phyloP scores from a whole-genome alignment of 345 rosid genomes.

The Arabidopsis thaliana region DNA sequence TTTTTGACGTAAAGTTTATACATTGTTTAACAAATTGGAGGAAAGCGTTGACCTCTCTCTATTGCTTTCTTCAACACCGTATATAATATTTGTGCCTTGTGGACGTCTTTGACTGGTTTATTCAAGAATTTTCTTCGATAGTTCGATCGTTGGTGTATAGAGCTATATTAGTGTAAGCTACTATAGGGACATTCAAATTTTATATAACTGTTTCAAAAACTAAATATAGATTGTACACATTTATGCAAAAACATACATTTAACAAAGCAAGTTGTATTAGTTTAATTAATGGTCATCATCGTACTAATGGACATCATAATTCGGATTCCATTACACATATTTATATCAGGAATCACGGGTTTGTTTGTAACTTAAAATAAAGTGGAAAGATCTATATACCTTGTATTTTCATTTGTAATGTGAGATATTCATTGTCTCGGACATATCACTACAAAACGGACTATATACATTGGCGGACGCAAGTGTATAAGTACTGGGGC shows the following conservation, averaged over 20 bases:
- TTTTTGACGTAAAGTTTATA: slow-evolving; percentile 41
- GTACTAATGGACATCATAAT: neutral
- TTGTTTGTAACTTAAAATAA: neutral
- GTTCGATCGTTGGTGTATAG: neutral
- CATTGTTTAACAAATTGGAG: slow-evolving; percentile 26
- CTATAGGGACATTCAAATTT: neutral
- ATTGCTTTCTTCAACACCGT: slow-evolving; percentile 23
- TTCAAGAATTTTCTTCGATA: neutral
- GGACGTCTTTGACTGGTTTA: slow-evolving; percentile 16
- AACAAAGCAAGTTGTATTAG: neutral
- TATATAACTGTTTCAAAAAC: neutral
- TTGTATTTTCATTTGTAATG: too few species aligned
- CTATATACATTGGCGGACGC: too few species aligned
- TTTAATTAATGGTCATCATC: neutral
- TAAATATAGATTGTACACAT: neutral
- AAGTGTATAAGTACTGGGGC: too few species aligned
- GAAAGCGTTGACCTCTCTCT: slow-evolving; percentile 40
- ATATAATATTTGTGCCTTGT: slow-evolving; percentile 10
- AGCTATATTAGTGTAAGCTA: neutral
- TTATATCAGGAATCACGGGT: neutral
- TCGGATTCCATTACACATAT: neutral
- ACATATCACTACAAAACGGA: too few species aligned
- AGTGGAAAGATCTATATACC: neutral
- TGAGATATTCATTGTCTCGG: too few species aligned
- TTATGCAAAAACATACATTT: neutral